Evolutionary conservation across 75 land plant species (phyloP).

Genomic region (Pseudotsuga menziesii): DNA sequence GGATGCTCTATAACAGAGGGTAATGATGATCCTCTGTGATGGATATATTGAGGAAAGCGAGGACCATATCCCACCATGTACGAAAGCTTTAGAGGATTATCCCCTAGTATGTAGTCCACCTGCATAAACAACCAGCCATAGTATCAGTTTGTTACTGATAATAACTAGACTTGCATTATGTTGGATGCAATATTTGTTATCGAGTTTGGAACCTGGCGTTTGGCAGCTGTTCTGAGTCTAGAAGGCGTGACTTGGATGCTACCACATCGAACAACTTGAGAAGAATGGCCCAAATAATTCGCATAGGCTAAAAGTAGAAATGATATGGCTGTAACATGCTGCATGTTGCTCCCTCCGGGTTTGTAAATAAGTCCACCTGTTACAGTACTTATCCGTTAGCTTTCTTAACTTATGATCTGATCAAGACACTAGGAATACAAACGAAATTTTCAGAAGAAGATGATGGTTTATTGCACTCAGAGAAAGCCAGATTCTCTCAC

Average conservation of each 20-base stretch:
- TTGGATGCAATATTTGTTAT: not conserved
- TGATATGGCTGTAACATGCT: constrained; percentile 80
- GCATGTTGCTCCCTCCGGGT: constrained; percentile 78
- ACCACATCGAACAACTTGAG: constrained; percentile 59
- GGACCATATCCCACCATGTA: constrained; percentile 77
- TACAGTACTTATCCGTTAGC: too few relatives aligned
- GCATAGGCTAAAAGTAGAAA: constrained; percentile 80
- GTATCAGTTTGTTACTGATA: not conserved
- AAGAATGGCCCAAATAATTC: constrained; percentile 60
- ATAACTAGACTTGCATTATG: not conserved
- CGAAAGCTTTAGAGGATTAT: constrained; percentile 53
- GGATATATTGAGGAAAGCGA: constrained; percentile 47
- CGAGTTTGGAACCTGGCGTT: constrained; percentile 55
- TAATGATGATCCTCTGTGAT: constrained; percentile 62
- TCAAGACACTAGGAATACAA: not conserved
- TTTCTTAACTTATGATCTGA: too few relatives aligned
- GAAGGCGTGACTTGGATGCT: constrained; percentile 25
- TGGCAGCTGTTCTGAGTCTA: constrained; percentile 49
- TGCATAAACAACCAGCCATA: constrained; percentile 21
- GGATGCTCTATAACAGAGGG: constrained; percentile 29
- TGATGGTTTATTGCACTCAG: too few relatives aligned
- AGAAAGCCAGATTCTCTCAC: too few relatives aligned
- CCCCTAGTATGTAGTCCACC: constrained; percentile 73
- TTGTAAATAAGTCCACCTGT: constrained; percentile 87
- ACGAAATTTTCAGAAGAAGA: too few relatives aligned